Conservation (phyloP, 1,284 basidiomycete species). For the Apiotrichum porosum region DNA sequence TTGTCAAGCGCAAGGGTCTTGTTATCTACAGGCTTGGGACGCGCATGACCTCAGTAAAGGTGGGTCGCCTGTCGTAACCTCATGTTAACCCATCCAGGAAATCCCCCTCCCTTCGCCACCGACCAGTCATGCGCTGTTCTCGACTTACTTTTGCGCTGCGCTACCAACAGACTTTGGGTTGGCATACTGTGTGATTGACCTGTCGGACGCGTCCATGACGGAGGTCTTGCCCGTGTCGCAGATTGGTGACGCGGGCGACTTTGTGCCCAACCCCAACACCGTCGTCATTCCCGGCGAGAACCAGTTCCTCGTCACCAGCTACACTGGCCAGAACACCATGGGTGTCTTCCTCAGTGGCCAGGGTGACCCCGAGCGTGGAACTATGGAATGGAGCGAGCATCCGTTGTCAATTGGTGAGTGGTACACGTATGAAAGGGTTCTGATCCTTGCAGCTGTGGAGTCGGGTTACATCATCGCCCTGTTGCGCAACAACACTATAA, state of each 20-base stretch:
- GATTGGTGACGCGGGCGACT: conserved; percentile 46
- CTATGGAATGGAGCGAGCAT: conserved; percentile 75
- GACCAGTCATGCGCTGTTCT: conserved; percentile 60
- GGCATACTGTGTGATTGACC: conserved; percentile 68
- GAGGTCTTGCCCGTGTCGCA: conserved; percentile 74
- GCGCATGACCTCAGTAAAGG: conserved; percentile 61
- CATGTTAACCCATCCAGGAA: conserved; percentile 55
- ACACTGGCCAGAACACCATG: conserved; percentile 64
- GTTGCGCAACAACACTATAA: conserved; percentile 69
- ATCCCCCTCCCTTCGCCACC: conserved; percentile 67
- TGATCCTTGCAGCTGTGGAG: conserved; percentile 63
- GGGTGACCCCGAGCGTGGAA: conserved; percentile 82
- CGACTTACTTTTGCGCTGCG: conserved; percentile 67
- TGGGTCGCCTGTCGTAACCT: conserved; percentile 14
- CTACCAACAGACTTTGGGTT: conserved; percentile 51
- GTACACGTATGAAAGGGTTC: not conserved
- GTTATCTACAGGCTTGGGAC: conserved; percentile 63
- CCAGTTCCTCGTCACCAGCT: conserved; percentile 61
- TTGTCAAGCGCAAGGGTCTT: conserved; percentile 67
- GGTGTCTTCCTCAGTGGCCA: conserved; percentile 77
- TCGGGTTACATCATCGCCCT: conserved; percentile 73
- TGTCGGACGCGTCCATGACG: conserved; percentile 62
- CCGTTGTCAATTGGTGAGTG: conserved; percentile 68
- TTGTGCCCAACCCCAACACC: conserved; percentile 61
- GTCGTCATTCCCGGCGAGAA: conserved; percentile 62